phyloP scores from a whole-genome alignment of 225 moss, liverwort and hornwort species.

The Pseudisothecium myosuroides region DNA sequence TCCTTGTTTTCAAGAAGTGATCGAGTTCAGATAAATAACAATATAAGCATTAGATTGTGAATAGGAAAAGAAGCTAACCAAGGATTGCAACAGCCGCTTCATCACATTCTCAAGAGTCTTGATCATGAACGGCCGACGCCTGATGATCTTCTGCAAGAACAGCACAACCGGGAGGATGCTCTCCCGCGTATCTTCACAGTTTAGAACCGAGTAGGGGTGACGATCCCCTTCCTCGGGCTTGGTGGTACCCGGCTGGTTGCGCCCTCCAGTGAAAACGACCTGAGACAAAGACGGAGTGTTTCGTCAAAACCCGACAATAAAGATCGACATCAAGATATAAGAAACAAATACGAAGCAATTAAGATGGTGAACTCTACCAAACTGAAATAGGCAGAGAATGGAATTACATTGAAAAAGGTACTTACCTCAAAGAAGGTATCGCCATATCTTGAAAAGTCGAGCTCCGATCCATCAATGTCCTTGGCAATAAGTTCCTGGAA shows the following conservation, averaged over 20 bases:
- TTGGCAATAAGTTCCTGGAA: slow-evolving; percentile 88
- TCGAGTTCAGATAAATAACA: not conserved
- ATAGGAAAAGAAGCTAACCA: slow-evolving; percentile 23
- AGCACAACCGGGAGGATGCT: slow-evolving; percentile 81
- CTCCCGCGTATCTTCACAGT: slow-evolving; percentile 74
- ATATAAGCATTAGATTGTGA: not conserved
- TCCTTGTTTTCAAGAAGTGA: not conserved
- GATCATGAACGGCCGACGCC: slow-evolving; percentile 96
- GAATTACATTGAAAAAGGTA: not conserved
- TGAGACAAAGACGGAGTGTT: slow-evolving; percentile 6
- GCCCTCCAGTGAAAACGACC: slow-evolving; percentile 99
- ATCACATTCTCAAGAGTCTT: slow-evolving; percentile 98
- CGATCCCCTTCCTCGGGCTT: slow-evolving; percentile 99
- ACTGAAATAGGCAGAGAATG: not conserved
- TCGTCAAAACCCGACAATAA: not conserved
- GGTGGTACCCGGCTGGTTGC: slow-evolving; percentile 97
- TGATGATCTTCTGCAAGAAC: slow-evolving; percentile 94
- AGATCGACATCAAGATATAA: not conserved
- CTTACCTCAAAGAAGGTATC: slow-evolving; percentile 96
- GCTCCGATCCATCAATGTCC: slow-evolving; percentile 93
- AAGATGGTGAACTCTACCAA: not conserved
- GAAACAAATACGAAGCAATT: not conserved
- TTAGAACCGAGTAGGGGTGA: slow-evolving; percentile 83
- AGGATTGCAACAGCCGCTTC: slow-evolving; percentile 87
- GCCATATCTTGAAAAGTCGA: slow-evolving; percentile 99